Evolutionary conservation across 2,329 filamentous ascomycete species (phyloP).

Genomic region (Magnaporthales sp.): DNA sequence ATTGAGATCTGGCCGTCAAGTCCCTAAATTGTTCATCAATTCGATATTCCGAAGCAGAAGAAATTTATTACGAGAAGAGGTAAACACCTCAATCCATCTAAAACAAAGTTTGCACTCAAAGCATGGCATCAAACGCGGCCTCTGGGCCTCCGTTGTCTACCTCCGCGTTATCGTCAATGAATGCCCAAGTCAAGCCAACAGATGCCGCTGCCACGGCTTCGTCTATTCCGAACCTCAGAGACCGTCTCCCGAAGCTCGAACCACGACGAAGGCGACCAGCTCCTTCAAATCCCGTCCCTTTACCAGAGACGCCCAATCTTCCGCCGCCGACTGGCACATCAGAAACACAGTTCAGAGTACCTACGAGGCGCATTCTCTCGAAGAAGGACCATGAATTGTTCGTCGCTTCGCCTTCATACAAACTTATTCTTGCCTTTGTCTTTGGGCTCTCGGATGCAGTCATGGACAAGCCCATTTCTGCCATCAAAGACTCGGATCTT

Average conservation of each 20-base stretch:
- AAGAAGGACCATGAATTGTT: conserved; percentile 74
- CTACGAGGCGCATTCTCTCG: conserved; percentile 74
- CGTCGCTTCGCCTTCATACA: conserved; percentile 64
- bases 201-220: conserved; percentile 9
- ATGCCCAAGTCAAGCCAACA: background rate
- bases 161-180: no score
- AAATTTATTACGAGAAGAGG: background rate
- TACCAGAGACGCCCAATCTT: conserved; percentile 68
- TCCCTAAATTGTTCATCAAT: background rate
- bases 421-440: conserved; percentile 72
- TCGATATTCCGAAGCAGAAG: background rate
- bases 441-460: conserved; percentile 82
- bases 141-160: background rate
- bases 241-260: conserved; percentile 58
- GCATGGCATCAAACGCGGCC: background rate
- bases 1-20: background rate
- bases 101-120: background rate
- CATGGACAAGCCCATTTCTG: conserved; percentile 57
- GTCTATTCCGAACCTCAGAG: conserved; percentile 39
- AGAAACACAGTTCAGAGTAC: conserved; percentile 45
- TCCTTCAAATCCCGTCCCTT: conserved; percentile 48
- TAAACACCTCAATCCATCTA: background rate
- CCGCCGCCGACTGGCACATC: conserved; percentile 55
- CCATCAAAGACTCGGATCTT: conserved; percentile 45
- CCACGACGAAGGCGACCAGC: conserved; percentile 48